phyloP scores from a whole-genome alignment of 2,329 filamentous ascomycete species.

The Dactylellina sp. region DNA sequence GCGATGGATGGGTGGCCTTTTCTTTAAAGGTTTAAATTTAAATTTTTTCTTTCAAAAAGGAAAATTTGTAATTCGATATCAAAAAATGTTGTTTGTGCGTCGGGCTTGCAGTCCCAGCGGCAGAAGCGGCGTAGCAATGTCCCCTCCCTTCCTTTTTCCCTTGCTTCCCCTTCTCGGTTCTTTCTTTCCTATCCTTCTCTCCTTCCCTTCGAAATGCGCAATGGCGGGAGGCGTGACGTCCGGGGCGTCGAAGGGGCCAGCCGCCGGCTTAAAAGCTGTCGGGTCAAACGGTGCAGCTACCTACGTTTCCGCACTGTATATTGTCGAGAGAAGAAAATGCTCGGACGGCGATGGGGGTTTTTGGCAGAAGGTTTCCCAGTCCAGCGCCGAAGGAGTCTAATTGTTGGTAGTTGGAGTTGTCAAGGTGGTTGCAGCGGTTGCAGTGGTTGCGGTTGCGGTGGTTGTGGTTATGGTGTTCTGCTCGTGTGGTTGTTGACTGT shows the following conservation, averaged over 20 bases:
- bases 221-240: conserved; percentile 28
- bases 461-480: conserved; percentile 15
- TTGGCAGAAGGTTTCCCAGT: background rate
- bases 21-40: background rate
- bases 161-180: conserved; percentile 32
- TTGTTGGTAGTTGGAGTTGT: too few relatives aligned
- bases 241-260: background rate
- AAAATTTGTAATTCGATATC: too few relatives aligned
- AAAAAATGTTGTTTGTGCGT: background rate
- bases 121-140: conserved; percentile 5
- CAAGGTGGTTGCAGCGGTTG: too few relatives aligned
- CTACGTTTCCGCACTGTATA: background rate
- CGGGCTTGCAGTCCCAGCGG: background rate
- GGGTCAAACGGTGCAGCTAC: conserved; percentile 2
- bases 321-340: conserved; percentile 2
- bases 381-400: too few relatives aligned
- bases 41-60: too few relatives aligned
- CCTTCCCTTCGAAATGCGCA: conserved; percentile 27
- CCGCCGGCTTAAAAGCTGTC: background rate
- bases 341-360: background rate
- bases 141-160: conserved; percentile 20
- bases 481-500: conserved; percentile 16
- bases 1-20: background rate
- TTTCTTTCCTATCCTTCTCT: background rate
- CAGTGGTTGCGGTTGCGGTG: background rate